A percentile compares a stretch with the other conserved stretches of the same genome.
Evolutionary conservation across 768 basidiomycete genomes (phyloP).

Genomic region (Mrakia hoshinonis): DNA sequence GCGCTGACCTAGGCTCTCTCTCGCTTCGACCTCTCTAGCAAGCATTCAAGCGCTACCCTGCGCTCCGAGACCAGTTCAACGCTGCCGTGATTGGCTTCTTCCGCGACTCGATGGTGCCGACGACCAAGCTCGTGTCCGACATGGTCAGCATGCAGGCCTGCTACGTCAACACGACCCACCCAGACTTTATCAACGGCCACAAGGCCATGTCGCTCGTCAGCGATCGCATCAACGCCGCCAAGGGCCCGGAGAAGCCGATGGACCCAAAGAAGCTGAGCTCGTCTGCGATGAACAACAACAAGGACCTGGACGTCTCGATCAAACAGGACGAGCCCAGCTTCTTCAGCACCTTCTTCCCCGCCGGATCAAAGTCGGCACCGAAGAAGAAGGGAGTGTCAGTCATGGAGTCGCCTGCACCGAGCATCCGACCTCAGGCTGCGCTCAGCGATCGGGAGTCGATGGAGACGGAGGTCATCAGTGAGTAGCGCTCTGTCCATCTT

Average conservation of each 20-base stretch:
- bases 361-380: conserved; percentile 50
- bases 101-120: conserved; percentile 86
- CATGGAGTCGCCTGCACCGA: conserved; percentile 67
- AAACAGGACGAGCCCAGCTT: conserved; percentile 87
- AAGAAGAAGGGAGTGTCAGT: conserved; percentile 53
- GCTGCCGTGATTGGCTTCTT: conserved; percentile 92
- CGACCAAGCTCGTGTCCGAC: conserved; percentile 85
- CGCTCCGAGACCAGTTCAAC: conserved; percentile 94
- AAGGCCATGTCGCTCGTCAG: conserved; percentile 83
- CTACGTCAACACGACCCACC: conserved; percentile 98
- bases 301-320: conserved; percentile 81
- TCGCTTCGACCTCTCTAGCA: conserved; percentile 49
- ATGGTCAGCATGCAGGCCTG: conserved; percentile 98
- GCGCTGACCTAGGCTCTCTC: neutral
- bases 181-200: conserved; percentile 95
- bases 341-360: conserved; percentile 90
- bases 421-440: conserved; percentile 82
- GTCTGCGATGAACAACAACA: conserved; percentile 74
- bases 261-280: conserved; percentile 68
- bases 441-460: conserved; percentile 90
- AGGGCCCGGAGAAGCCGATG: conserved; percentile 49
- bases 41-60: conserved; percentile 92
- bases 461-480: conserved; percentile 99
- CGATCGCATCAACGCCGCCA: conserved; percentile 72
- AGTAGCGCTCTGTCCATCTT: conserved; percentile 40